Base-by-base conservation (phyloP, 2,329 filamentous ascomycete species). In the Beauveria medogensis region DNA sequence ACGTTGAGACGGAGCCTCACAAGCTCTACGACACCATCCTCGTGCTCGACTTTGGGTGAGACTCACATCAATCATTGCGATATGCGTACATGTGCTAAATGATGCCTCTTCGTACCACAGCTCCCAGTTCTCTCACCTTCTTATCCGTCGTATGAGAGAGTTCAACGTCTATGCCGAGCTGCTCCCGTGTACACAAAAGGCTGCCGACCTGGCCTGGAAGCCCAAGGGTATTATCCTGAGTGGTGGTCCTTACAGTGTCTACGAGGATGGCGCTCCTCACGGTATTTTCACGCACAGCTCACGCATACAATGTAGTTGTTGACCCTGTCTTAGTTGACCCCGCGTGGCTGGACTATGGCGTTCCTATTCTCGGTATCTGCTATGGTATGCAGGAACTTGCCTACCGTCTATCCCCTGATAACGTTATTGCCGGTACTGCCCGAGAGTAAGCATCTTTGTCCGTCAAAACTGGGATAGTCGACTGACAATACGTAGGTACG, bases 121-220 rank as follows among this genome's bases (percentile, higher is more conserved):
- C 48, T 61, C 83, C 26, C 87, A 90, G 74, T 88, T 87, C 69
- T 86, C 84, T 46, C 88, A 92, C 73, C 78, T 92, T 44, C 91
- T 92, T 69, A 85, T 86, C 10, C 81, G 90, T 59, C 84, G 90
- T 40, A 81, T 95, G 30, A 83, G 91, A 67, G 85, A 89, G 67
- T 82, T 95, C 74, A 88, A 88, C 77, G 83, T 95, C 72, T 96
- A 90, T 79, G 86, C 86, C 64, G 92, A 96, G 78, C 89, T 96
- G 87, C 84, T 95, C 48, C 90, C 90, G 24, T 96, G 92, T 75
- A 95, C 88, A 51, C 86, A 89, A 69, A 93, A 93, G 78, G 75
- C 95, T 24, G 78, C 83, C 7, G 90, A 94, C 60, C 81, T 96
- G 40, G 72, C 80, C 52, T 96, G 83, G 80, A 91, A 86, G 71